Evolutionary conservation across 2,329 filamentous ascomycete genomes (phyloP), one percentile per base, ranked within the genome.

Genomic region (Fusarium equiseti): DNA sequence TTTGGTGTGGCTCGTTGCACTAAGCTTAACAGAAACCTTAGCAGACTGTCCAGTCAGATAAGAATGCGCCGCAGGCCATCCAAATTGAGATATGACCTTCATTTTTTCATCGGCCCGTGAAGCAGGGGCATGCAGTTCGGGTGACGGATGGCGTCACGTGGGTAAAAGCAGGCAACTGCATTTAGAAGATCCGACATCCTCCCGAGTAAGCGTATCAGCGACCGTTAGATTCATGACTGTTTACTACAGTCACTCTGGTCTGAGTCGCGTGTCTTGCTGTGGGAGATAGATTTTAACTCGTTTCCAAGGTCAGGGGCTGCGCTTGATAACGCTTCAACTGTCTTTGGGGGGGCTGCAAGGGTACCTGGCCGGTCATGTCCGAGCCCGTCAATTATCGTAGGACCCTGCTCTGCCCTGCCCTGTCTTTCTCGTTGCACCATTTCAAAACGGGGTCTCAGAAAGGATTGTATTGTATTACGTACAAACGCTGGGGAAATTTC

Each of bases 361-460:
- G 57, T 60, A 44, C 57, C 52, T 46, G 56, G 59, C 55, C 72
- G 72, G 72, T 57, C 70, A 74, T 73, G 72, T 75, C 72, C 72
- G 72, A 64, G 59, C 49, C 68, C 58, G 15, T 53, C 35, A 26
- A 53, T 29, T 42, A 53, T 48, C 35, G 12, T 44, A 35, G 44
- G 24, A 18, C 70, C 29, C 16, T 70, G 57, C 51, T 11, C 24
- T 70, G 55, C 54, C 32, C 29, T 50, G 44, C 13, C 26, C 27
- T 49, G 32, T 63, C 27, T 20, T 70, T 52, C 55, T 58, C 27
- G 38, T 50, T 68, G 59, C 49, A 62, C 50, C 38, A 64, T 59
- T 55, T 42, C 57, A 68, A 70, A 71, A 60, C 56, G 59, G 68
- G 57, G 27, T 54, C 55, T 32, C 38, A 71, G 57, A 29, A 59